A percentile compares a stretch with the other conserved stretches of the same genome.
These are phyloP conservation scores for Hypomontagnella monticulosa DNA, from an alignment of 495 filamentous ascomycete species.

Conservation along the genomic window DNA sequence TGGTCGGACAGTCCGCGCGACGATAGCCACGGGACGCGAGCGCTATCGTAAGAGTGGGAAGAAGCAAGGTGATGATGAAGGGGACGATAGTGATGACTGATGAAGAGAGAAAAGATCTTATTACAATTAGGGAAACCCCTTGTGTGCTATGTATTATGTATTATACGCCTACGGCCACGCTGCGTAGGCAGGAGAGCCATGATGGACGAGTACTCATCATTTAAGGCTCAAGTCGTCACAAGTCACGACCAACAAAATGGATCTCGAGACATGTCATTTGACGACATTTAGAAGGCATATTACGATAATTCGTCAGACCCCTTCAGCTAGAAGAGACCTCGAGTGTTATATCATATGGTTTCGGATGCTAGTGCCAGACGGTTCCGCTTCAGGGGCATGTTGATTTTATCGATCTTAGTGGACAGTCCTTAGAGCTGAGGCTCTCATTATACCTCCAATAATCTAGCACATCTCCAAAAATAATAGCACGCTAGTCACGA, in stretches of 20 bases:
- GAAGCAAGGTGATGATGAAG: constrained; percentile 53
- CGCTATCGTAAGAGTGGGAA: constrained; percentile 75
- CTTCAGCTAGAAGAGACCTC: too few relatives aligned
- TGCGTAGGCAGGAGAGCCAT: neutral
- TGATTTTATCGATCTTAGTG: too few relatives aligned
- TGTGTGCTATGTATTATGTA: constrained; percentile 14
- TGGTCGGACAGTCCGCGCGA: constrained; percentile 77
- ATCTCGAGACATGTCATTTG: neutral
- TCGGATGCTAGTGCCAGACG: too few relatives aligned
- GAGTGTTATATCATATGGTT: too few relatives aligned
- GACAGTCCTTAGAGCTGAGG: too few relatives aligned
- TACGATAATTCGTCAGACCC: neutral
- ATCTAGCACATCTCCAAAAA: too few relatives aligned
- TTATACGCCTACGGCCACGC: neutral
- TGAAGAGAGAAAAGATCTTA: constrained; percentile 30
- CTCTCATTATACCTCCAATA: too few relatives aligned
- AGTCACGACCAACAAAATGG: too few relatives aligned
- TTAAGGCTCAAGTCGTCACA: neutral
- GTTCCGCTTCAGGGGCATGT: too few relatives aligned
- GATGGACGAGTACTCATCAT: constrained; percentile 29
- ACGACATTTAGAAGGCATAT: neutral
- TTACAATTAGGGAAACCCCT: neutral
- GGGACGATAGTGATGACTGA: constrained; percentile 52
- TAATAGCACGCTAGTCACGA: too few relatives aligned
- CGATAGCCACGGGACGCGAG: constrained; percentile 77